Conservation (phyloP, 2,329 filamentous ascomycete genomes). For the Ilyonectria destructans region DNA sequence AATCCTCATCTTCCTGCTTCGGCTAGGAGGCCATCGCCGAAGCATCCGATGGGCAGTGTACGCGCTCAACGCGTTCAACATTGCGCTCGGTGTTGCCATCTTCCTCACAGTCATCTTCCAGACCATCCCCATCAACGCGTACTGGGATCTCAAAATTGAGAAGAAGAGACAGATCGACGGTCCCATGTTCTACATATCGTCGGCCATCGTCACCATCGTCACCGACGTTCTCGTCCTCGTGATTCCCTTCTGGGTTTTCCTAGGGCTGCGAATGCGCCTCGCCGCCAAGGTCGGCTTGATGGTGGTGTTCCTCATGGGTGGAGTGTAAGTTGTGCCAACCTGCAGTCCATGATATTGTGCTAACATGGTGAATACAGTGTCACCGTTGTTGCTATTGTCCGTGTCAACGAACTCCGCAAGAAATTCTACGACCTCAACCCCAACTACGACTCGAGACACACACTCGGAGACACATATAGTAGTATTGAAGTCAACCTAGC, state of each 20-base stretch:
- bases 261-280: conserved; percentile 57
- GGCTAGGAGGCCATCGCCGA: conserved; percentile 52
- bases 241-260: conserved; percentile 60
- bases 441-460: conserved; percentile 47
- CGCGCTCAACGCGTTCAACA: conserved; percentile 54
- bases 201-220: conserved; percentile 57
- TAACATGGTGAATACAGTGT: conserved; percentile 43
- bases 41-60: conserved; percentile 48
- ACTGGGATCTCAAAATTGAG: conserved; percentile 51
- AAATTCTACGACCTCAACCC: conserved; percentile 35
- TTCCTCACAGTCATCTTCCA: conserved; percentile 60
- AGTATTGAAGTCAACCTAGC: conserved; percentile 57
- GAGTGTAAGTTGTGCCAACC: conserved; percentile 50
- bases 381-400: conserved; percentile 52
- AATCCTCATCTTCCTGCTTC: conserved; percentile 62
- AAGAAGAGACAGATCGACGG: conserved; percentile 44
- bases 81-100: conserved; percentile 50
- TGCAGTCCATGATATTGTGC: neutral
- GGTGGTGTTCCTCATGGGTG: conserved; percentile 58
- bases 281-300: conserved; percentile 59
- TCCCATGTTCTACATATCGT: conserved; percentile 55
- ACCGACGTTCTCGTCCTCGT: conserved; percentile 59
- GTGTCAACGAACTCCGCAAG: conserved; percentile 48
- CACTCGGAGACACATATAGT: conserved; percentile 51
- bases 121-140: conserved; percentile 55